Percentiles rank a stretch among this genome's conserved stretches.
Conservation (phyloP, 352 stramenopile genomes). For the Pythium biforme region DNA sequence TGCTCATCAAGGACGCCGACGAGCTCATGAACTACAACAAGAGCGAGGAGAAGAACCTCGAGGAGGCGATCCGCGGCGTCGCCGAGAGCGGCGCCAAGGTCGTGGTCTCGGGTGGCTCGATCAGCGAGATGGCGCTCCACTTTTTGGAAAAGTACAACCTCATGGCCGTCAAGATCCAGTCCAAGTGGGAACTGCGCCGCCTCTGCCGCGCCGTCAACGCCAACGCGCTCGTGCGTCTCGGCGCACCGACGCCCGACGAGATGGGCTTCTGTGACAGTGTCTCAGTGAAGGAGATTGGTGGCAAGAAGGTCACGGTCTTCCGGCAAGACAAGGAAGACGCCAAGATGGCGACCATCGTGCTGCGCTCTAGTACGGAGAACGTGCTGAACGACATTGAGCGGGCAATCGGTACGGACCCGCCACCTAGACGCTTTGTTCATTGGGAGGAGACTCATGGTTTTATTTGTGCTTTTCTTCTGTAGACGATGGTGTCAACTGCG, state of each 20-base stretch:
- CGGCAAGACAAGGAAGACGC: constrained; percentile 92
- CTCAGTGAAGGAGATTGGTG: constrained; percentile 94
- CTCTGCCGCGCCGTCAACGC: constrained; percentile 96
- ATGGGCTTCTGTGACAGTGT: constrained; percentile 96
- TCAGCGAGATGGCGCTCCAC: constrained; percentile 99
- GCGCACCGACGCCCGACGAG: constrained; percentile 96
- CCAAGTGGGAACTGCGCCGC: constrained; percentile 98
- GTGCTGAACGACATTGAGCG: constrained; percentile 98
- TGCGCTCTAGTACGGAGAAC: constrained; percentile 93
- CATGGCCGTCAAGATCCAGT: constrained; percentile 96
- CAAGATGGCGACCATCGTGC: constrained; percentile 96
- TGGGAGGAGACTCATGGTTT: background rate
- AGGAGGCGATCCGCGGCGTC: constrained; percentile 97
- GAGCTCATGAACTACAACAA: constrained; percentile 99
- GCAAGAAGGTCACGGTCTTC: constrained; percentile 96
- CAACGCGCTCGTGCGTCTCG: constrained; percentile 96
- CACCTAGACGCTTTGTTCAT: background rate
- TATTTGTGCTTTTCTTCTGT: background rate
- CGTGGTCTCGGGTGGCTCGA: constrained; percentile 95
- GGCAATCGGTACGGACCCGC: constrained; percentile 70
- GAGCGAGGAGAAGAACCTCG: constrained; percentile 97
- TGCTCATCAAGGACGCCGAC: constrained; percentile 99
- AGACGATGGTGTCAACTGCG: constrained; percentile 97
- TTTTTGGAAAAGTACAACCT: constrained; percentile 99
- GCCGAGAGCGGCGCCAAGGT: constrained; percentile 95